Evolutionary conservation across 2,329 filamentous ascomycete species (phyloP), one percentile per base, ranked within the genome.

Genomic region (Fusarium anthophilum): DNA sequence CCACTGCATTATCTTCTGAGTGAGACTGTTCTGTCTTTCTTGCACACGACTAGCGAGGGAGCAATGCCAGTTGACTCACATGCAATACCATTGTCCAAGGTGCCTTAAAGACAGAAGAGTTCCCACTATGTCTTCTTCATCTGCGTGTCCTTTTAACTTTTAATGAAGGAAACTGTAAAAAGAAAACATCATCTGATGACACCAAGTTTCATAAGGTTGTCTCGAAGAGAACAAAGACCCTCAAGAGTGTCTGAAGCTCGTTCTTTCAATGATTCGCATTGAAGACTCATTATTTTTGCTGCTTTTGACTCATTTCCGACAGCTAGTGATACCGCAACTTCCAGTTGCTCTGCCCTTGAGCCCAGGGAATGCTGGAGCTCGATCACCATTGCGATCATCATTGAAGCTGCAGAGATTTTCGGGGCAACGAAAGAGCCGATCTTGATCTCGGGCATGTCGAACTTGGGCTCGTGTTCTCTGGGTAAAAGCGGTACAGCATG

Each of bases 361-460:
- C 74, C 56, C 35, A 84, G 62, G 0, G 72, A 70, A 18, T 72
- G 59, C 35, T 82, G 77, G 30, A 83, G 72, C 48, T 83, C 81
- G 9, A 80, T 66, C 8, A 83, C 37, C 70, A 83, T 76, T 6
- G 79, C 71, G 6, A 79, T 72, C 50, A 82, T 75, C 74, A 83
- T 79, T 13, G 81, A 76, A 10, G 80, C 79, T 8, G 82, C 81
- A 9, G 81, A 79, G 2, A 69, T 67, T 17, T 78, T 78, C 6
- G 81, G 79, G 11, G 82, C 80, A 24, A 82, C 73, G 51, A 83
- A 84, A 5, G 81, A 81, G 4, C 85, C 84, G 10, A 86, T 80
- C 8, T 81, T 81, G 20, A 85, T 81, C 53, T 84, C 81, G 0
- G 84, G 83, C 8, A 85, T 79, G 24, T 81, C 79, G 43, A 84